Conservation (phyloP, 306 rosid genomes). For the Hippophae gyantsensis region DNA sequence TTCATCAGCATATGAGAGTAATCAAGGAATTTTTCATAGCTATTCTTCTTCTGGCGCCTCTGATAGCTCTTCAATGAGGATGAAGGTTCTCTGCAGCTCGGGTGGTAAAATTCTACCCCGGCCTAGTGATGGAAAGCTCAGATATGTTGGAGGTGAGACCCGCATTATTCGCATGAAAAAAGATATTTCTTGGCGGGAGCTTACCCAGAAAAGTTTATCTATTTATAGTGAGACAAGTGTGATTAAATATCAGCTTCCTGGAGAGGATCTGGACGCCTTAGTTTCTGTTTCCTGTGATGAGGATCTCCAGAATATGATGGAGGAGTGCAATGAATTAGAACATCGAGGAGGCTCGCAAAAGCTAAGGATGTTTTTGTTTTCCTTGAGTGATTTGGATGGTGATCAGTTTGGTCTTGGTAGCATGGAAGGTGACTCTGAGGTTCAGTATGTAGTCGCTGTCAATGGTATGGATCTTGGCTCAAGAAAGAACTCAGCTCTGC, state of each 20-base stretch:
- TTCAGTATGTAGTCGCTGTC: slow-evolving; percentile 65
- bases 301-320: slow-evolving; percentile 81
- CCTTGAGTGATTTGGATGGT: slow-evolving; percentile 54
- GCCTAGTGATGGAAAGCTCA: slow-evolving; percentile 70
- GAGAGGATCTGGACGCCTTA: slow-evolving; percentile 90
- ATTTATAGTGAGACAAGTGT: slow-evolving; percentile 50
- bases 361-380: slow-evolving; percentile 64
- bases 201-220: slow-evolving; percentile 44
- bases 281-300: slow-evolving; percentile 75
- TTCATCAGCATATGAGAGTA: slow-evolving; percentile 38
- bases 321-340: slow-evolving; percentile 48
- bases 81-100: slow-evolving; percentile 79
- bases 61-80: slow-evolving; percentile 36
- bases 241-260: slow-evolving; percentile 88
- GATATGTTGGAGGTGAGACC: slow-evolving; percentile 89
- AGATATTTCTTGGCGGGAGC: slow-evolving; percentile 64
- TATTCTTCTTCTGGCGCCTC: slow-evolving; percentile 48
- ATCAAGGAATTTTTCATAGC: slow-evolving; percentile 33
- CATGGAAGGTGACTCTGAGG: slow-evolving; percentile 58
- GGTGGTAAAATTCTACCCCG: slow-evolving; percentile 81
- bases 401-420: slow-evolving; percentile 43
- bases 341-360: slow-evolving; percentile 44
- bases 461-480: slow-evolving; percentile 62
- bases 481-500: slow-evolving; percentile 36
- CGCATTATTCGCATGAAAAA: slow-evolving; percentile 60